Evolutionary conservation across 768 basidiomycete species (phyloP), one percentile per base, ranked within the genome.

Genomic region (Mycena chlorophos): DNA sequence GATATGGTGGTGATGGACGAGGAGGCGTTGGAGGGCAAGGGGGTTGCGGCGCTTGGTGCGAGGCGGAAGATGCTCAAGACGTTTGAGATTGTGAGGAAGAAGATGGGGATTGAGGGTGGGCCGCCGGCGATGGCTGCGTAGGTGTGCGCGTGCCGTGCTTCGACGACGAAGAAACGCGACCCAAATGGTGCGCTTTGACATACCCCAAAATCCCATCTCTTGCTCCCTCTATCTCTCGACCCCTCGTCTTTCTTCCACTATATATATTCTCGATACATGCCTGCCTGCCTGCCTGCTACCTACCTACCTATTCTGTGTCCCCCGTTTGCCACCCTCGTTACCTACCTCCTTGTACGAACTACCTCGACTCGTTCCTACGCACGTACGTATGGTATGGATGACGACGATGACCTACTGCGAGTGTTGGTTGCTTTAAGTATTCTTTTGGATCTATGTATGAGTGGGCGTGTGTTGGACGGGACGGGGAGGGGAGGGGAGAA

Each of bases 1-100:
- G 94, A 98, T 56, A 96, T 98, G 89, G 89, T 96, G 8, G 49
- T 84, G 48, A 88, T 99, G 84, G 90, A 91, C 63, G 96, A 98
- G 72, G 80, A 76, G 10, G 88, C 82, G 63, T 76, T 99, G 63
- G 94, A 98, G 78, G 88, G 78, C 51, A 90, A 91, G 74, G 97
- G 97, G n/a, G 96, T 99, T 38, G 88, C 92, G n/a, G 97, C 97
- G 59, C 85, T 97, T 51, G 97, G 97, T 46, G 97, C 97, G 31
- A 79, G 97, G 71, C 85, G 94, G 76, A 98, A 98, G 84, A 90
- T 97, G 89, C 74, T 96, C 73, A 97, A 97, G 84, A 91, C 91
- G 58, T 94, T 94, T 68, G 92, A 94, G 76, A 63, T 80, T 2
- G 91, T 94, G 31, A 81, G 91, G 75, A 86, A 82, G 81, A 94